Conservation (phyloP, 164 flowering plant species). For the Kingdonia uniflora region DNA sequence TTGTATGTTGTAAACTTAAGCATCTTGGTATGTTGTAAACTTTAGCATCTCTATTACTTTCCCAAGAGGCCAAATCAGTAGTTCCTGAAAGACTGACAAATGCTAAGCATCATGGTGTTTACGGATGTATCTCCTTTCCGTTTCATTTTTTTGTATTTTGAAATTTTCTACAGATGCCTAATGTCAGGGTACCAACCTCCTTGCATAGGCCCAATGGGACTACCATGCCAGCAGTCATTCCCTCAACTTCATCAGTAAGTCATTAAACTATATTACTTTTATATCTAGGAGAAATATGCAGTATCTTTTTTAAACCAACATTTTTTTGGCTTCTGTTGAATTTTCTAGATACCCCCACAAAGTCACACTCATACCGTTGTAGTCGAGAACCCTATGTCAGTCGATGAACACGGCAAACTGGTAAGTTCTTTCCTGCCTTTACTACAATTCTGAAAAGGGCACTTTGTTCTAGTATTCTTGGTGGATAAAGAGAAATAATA, state of each 20-base stretch:
- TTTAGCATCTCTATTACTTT: too few relatives aligned
- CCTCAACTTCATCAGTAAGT: slow-evolving; percentile 63
- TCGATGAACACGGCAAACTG: slow-evolving; percentile 89
- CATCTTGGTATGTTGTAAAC: too few relatives aligned
- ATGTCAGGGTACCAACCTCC: slow-evolving; percentile 52
- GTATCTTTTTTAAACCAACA: background rate
- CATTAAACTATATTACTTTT: background rate
- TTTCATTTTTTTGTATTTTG: too few relatives aligned
- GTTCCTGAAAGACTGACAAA: too few relatives aligned
- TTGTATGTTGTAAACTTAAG: too few relatives aligned
- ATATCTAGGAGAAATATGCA: background rate
- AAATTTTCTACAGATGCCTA: slow-evolving; percentile 33
- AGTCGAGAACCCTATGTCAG: slow-evolving; percentile 92
- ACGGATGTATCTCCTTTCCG: too few relatives aligned
- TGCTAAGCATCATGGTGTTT: too few relatives aligned
- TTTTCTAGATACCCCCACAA: slow-evolving; percentile 24
- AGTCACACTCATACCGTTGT: slow-evolving; percentile 77
- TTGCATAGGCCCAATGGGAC: slow-evolving; percentile 45
- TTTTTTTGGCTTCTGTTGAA: background rate
- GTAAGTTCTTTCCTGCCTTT: slow-evolving; percentile 22
- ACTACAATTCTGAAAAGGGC: too few relatives aligned
- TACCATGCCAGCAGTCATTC: slow-evolving; percentile 24
- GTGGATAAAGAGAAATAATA: background rate
- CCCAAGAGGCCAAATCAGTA: too few relatives aligned
- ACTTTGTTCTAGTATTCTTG: background rate